Conservation (phyloP, 1,139 yeast genomes). For the Protomyces inundatus region DNA sequence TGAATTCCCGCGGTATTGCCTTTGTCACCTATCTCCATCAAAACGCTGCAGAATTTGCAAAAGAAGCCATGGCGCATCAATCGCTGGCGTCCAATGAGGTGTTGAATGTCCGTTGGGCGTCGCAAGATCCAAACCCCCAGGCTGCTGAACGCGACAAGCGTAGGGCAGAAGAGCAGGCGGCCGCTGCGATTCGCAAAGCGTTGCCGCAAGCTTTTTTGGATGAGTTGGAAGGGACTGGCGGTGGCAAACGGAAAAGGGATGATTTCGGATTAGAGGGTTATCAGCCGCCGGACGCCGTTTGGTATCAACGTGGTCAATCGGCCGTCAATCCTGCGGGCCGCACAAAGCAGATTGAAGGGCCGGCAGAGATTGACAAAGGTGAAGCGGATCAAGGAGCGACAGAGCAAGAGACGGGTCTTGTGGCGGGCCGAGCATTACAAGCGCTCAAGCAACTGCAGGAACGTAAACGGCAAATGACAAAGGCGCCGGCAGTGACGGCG, state of each 20-base stretch:
- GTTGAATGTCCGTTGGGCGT: conserved; percentile 78
- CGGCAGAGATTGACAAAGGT: not conserved
- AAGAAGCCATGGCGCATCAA: conserved; percentile 87
- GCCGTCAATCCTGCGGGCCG: conserved; percentile 29
- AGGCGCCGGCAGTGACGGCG: not conserved
- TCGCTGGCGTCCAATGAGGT: conserved; percentile 61
- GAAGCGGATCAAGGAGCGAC: not conserved
- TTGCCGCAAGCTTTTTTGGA: conserved; percentile 35
- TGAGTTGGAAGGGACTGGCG: conserved; percentile 30
- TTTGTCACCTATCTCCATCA: conserved; percentile 69
- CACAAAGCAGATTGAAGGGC: not conserved
- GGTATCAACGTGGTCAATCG: conserved; percentile 30
- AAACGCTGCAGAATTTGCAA: conserved; percentile 82
- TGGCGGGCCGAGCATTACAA: conserved; percentile 14
- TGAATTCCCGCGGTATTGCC: conserved; percentile 63
- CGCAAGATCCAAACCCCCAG: conserved; percentile 74
- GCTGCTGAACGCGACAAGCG: conserved; percentile 51
- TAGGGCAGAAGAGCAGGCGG: conserved; percentile 42
- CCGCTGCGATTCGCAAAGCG: conserved; percentile 40
- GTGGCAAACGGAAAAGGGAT: conserved; percentile 22
- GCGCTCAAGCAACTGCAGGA: conserved; percentile 9
- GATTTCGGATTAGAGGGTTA: conserved; percentile 31
- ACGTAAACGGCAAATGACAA: not conserved
- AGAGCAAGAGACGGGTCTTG: not conserved
- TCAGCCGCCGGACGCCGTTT: conserved; percentile 30